Conservation (phyloP, 2,329 filamentous ascomycete species). For the Exserohilum turcica region DNA sequence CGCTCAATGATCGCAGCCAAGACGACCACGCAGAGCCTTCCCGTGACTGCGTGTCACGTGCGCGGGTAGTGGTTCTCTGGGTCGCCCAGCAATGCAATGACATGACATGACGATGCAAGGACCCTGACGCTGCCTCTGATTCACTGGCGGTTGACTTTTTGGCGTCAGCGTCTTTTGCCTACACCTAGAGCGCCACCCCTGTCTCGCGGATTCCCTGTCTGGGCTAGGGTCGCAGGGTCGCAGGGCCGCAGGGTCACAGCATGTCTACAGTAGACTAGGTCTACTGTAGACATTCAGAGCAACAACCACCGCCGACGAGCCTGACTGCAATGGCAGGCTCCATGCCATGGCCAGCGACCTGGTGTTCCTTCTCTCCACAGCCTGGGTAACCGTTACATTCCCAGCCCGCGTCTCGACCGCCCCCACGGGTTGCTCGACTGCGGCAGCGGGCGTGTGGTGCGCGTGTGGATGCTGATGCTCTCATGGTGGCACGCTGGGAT, state of each 20-base stretch:
- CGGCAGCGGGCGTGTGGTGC: background rate
- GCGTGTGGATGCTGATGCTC: background rate
- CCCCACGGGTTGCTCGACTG: slow-evolving; percentile 6
- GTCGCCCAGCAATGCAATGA: background rate
- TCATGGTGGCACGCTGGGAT: background rate
- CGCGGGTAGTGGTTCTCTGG: no score
- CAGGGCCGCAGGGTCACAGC: background rate
- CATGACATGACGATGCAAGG: background rate
- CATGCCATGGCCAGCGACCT: slow-evolving; percentile 1
- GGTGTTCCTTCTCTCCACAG: slow-evolving; percentile 1
- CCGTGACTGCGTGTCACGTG: background rate
- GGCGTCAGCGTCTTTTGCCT: background rate
- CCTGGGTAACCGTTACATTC: slow-evolving; percentile 13
- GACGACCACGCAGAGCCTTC: background rate
- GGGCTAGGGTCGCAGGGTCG: slow-evolving; percentile 1
- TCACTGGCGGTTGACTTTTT: background rate
- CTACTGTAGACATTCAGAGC: slow-evolving; percentile 10
- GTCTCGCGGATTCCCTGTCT: slow-evolving; percentile 1
- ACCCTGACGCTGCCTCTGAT: background rate
- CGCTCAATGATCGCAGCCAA: slow-evolving; percentile 1
- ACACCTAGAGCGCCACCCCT: background rate
- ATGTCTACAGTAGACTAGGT: no score
- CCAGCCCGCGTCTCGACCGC: background rate
- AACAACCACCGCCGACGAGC: background rate
- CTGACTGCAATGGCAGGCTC: background rate